phyloP scores from a whole-genome alignment of 257 asterid species.

The Jaltomata sinuosa region DNA sequence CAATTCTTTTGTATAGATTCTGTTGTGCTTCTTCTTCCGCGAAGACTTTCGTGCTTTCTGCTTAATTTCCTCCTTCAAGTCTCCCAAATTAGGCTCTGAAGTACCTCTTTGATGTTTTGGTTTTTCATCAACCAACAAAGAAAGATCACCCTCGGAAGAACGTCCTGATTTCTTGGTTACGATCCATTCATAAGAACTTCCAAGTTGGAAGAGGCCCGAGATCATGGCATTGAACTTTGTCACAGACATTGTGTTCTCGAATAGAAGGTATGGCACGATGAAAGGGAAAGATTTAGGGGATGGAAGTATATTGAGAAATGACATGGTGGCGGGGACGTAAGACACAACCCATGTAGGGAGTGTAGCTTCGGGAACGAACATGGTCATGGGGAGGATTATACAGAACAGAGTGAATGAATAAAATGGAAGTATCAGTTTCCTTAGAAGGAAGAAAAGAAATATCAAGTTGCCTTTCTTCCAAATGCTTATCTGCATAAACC shows the following conservation, averaged over 20 bases:
- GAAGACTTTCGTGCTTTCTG: conserved; percentile 26
- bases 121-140: conserved; percentile 40
- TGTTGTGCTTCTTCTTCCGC: conserved; percentile 58
- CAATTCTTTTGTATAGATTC: conserved; percentile 74
- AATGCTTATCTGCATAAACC: conserved; percentile 30
- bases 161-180: conserved; percentile 89
- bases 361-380: conserved; percentile 89
- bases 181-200: conserved; percentile 91
- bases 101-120: conserved; percentile 42
- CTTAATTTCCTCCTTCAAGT: conserved; percentile 39
- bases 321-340: conserved; percentile 70
- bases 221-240: conserved; percentile 96
- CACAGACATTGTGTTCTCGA: conserved; percentile 94
- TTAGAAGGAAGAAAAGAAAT: conserved; percentile 68
- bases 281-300: conserved; percentile 93
- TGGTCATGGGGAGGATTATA: conserved; percentile 83
- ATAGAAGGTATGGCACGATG: conserved; percentile 77
- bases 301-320: conserved; percentile 70
- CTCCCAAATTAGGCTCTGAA: conserved; percentile 67
- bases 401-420: conserved; percentile 92
- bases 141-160: conserved; percentile 71
- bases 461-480: conserved; percentile 42
- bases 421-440: conserved; percentile 80
- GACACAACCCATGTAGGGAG: conserved; percentile 90
- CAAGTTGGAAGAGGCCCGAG: conserved; percentile 87